Evolutionary conservation across 2,329 filamentous ascomycete species (phyloP).

Genomic region (Trichoderma asperellum): DNA sequence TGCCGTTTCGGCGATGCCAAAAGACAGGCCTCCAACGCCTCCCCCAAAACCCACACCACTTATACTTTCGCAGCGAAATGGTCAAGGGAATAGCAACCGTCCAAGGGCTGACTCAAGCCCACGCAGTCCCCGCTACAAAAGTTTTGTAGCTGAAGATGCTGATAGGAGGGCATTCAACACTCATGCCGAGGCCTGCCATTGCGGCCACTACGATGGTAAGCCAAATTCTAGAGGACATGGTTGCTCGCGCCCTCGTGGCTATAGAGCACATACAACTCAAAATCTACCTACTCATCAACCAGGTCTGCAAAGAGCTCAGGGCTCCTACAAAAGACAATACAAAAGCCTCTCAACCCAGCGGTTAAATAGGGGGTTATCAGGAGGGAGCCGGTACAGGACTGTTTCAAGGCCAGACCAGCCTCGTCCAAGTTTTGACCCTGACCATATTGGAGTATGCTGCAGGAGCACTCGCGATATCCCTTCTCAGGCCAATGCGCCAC

Average conservation of each 20-base stretch:
- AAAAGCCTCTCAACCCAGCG: conserved; percentile 16
- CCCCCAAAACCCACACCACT: conserved; percentile 27
- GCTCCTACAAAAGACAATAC: not conserved
- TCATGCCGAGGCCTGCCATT: not conserved
- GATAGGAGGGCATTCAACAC: not conserved
- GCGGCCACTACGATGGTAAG: conserved; percentile 23
- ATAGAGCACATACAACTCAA: conserved; percentile 15
- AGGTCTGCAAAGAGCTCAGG: not conserved
- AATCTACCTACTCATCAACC: not conserved
- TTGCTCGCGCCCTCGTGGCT: not conserved
- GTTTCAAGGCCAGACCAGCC: not conserved
- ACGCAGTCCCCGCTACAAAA: conserved; percentile 20
- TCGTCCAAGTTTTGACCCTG: conserved; percentile 29
- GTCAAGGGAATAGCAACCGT: not conserved
- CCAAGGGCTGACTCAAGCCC: conserved; percentile 25
- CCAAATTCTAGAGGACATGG: conserved; percentile 23
- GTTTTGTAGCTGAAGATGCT: not conserved
- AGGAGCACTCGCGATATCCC: conserved; percentile 37
- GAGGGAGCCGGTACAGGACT: not conserved
- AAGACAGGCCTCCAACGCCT: conserved; percentile 19
- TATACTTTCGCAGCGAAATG: conserved; percentile 2
- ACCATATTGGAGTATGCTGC: conserved; percentile 37
- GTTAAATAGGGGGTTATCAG: not conserved
- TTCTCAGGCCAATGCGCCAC: conserved; percentile 36
- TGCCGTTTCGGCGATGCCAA: not conserved